Percentiles rank a stretch among this genome's conserved stretches.
phyloP scores from a whole-genome alignment of 1,139 yeast species.

The Blastobotrys capitulatus region DNA sequence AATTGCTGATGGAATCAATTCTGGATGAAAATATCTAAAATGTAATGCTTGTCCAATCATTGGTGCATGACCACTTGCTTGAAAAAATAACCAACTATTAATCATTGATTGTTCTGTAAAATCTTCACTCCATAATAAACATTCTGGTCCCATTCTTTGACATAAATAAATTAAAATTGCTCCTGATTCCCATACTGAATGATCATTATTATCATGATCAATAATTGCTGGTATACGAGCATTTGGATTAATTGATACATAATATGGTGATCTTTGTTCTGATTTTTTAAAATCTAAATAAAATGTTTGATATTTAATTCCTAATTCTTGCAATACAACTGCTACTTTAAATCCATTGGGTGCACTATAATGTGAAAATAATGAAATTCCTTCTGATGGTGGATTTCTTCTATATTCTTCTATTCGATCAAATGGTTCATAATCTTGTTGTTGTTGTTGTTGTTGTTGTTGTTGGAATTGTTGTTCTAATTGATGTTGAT shows the following conservation, averaged over 20 bases:
- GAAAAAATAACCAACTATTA: constrained; percentile 86
- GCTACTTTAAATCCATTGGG: constrained; percentile 98
- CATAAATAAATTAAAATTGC: constrained; percentile 74
- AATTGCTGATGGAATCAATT: constrained; percentile 81
- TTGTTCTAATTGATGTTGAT: constrained; percentile 5
- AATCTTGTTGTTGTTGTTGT: constrained; percentile 10
- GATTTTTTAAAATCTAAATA: constrained; percentile 82
- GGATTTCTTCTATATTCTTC: constrained; percentile 70
- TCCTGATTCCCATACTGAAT: constrained; percentile 91
- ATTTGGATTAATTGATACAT: constrained; percentile 85
- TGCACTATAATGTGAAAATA: constrained; percentile 80
- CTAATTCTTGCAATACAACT: constrained; percentile 77
- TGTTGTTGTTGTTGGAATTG: constrained; percentile 8
- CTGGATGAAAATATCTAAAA: constrained; percentile 85
- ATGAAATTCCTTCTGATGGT: constrained; percentile 78
- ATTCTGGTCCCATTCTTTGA: constrained; percentile 59
- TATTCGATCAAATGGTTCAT: constrained; percentile 42
- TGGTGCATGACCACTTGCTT: constrained; percentile 95
- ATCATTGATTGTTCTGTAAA: constrained; percentile 81
- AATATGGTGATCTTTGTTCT: constrained; percentile 91
- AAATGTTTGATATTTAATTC: constrained; percentile 72
- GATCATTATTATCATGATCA: constrained; percentile 75
- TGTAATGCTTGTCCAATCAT: constrained; percentile 98
- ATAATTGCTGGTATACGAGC: constrained; percentile 93
- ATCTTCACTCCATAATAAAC: constrained; percentile 77